phyloP scores from a whole-genome alignment of 2,329 filamentous ascomycete species.

The Penicillium sumatraense region DNA sequence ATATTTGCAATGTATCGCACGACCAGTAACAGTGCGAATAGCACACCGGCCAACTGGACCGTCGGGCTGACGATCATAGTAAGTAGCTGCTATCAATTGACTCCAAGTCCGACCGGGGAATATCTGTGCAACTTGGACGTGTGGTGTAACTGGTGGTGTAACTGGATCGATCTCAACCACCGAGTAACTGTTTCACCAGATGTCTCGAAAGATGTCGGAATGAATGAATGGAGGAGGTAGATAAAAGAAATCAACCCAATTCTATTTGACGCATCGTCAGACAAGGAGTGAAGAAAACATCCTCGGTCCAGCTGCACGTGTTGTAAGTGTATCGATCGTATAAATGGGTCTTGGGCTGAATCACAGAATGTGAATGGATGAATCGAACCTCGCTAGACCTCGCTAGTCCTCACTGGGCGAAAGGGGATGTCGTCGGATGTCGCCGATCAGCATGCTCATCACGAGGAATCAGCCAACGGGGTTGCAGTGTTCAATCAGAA shows the following conservation, averaged over 20 bases:
- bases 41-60: conserved; percentile 22
- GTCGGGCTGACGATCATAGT: conserved; percentile 31
- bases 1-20: conserved; percentile 27
- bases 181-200: no score
- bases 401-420: neutral
- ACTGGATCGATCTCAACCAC: neutral
- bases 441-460: neutral
- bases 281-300: neutral
- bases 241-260: neutral
- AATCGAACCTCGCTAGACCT: no score
- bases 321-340: no score
- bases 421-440: neutral
- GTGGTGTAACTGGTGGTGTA: neutral
- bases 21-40: conserved; percentile 26
- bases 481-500: neutral
- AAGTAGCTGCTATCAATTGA: no score
- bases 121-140: neutral
- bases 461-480: neutral
- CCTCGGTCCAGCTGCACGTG: conserved; percentile 21
- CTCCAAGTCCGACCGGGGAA: neutral
- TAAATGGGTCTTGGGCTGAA: conserved; percentile 4
- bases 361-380: neutral
- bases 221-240: neutral
- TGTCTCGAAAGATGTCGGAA: no score
- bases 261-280: neutral